Evolutionary conservation across 805 yeast genomes (phyloP).

Genomic region (Ogataea zsoltii): DNA sequence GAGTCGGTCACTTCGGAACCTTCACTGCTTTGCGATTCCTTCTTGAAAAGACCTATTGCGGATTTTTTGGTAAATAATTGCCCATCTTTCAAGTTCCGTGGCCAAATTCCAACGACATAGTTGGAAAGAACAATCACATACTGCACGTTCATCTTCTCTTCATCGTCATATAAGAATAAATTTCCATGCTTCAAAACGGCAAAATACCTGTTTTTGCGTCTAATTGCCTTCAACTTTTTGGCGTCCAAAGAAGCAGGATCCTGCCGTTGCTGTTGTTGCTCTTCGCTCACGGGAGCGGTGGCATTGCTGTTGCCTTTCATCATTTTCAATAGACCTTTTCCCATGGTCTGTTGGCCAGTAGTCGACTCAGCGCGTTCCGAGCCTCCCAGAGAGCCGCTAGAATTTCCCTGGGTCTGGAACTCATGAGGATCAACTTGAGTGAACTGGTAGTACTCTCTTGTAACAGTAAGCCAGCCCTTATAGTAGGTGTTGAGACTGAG

Average conservation of each 20-base stretch:
- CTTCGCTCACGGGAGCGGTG: slow-evolving; percentile 4
- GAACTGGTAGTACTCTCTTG: slow-evolving; percentile 67
- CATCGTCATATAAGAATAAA: slow-evolving; percentile 78
- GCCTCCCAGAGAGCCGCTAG: slow-evolving; percentile 11
- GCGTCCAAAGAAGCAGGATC: slow-evolving; percentile 36
- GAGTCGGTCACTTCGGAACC: slow-evolving; percentile 46
- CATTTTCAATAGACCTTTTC: slow-evolving; percentile 18
- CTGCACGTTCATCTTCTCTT: slow-evolving; percentile 59
- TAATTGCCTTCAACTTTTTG: slow-evolving; percentile 38
- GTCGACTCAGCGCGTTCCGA: slow-evolving; percentile 7
- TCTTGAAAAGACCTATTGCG: slow-evolving; percentile 71
- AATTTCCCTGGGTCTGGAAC: slow-evolving; percentile 16
- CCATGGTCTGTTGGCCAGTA: slow-evolving; percentile 7
- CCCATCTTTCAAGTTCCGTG: slow-evolving; percentile 70
- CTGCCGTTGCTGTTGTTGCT: slow-evolving; percentile 14
- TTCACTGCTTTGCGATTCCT: slow-evolving; percentile 22
- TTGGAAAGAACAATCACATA: slow-evolving; percentile 79
- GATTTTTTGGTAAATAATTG: slow-evolving; percentile 78
- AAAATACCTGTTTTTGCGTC: slow-evolving; percentile 61
- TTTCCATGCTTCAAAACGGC: slow-evolving; percentile 86
- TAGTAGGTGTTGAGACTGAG: slow-evolving; percentile 64
- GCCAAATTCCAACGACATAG: slow-evolving; percentile 81
- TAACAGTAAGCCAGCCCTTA: slow-evolving; percentile 83
- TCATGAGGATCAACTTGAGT: slow-evolving; percentile 38
- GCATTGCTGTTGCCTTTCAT: slow-evolving; percentile 18